A percentile compares a stretch with the other conserved stretches of the same genome.
phyloP scores from a whole-genome alignment of 768 basidiomycete genomes.

The Melanogaster broomeanus region DNA sequence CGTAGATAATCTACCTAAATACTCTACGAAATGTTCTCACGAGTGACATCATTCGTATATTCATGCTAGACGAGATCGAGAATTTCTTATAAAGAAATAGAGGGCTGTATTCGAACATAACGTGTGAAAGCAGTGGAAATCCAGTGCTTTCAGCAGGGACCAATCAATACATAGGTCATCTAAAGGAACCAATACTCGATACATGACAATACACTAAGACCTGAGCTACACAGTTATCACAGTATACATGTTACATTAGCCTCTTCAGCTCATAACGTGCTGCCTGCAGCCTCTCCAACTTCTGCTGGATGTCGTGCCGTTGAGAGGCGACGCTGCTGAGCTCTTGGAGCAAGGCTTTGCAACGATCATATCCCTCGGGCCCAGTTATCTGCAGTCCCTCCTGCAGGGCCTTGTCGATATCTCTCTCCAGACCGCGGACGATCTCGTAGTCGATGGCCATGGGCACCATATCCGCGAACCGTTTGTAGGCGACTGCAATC shows the following conservation, averaged over 20 bases:
- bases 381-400: constrained; percentile 52
- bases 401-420: constrained; percentile 44
- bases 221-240: too few species aligned
- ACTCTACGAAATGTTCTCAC: too few species aligned
- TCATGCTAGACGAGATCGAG: too few species aligned
- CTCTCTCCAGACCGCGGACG: constrained; percentile 45
- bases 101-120: too few species aligned
- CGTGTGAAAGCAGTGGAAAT: too few species aligned
- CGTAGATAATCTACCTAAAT: too few species aligned
- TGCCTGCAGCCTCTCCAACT: constrained; percentile 46
- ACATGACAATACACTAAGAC: too few species aligned
- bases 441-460: constrained; percentile 38
- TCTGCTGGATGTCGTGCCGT: constrained; percentile 51
- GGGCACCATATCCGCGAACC: constrained; percentile 40
- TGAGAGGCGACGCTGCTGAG: constrained; percentile 41
- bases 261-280: constrained; percentile 41
- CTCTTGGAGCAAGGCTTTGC: constrained; percentile 52
- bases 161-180: too few species aligned
- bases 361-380: constrained; percentile 45
- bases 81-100: too few species aligned
- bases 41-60: too few species aligned
- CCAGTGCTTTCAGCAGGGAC: too few species aligned
- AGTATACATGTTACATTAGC: constrained; percentile 13
- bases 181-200: too few species aligned
- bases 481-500: constrained; percentile 43